Base-by-base conservation (phyloP, 192 early-diverging fungal species). In the Coemansia sp. region DNA sequence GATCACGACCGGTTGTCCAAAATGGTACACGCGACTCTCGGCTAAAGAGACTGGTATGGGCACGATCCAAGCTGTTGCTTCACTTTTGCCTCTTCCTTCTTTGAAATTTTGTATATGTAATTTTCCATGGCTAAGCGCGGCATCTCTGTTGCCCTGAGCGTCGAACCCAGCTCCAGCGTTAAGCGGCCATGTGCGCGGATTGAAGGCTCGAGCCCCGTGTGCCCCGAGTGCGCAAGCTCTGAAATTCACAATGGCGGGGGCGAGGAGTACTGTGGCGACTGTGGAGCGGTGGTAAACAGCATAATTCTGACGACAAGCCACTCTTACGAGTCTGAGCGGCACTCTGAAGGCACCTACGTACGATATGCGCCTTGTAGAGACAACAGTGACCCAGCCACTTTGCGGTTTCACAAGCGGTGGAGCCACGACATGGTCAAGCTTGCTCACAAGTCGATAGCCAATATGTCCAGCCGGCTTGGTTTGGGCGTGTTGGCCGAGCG, bases 181-280 rank as follows among this genome's bases (percentile, higher is more conserved):
- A 59, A 35, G 34, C 58, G 34, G 35, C 35, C 58, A 18, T 38
- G 58, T 14, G 37, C 35, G 28, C 58, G 8, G 36, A 16, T 35
- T 23, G 58, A 20, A 35, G 18, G 9, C 13, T 11, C 58, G 10
- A 59, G 20, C 21, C 9, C 58, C 10, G 0, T 23, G 16, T 61
- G 59, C 13, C 25, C 37, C 59, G 59, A 61, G 25, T 61, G 59
- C 16, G 59, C 39, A 43, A 31, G 18, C 9, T 52, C 26, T 1
- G 38, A 57, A 3, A 45, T 55, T 6, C 52, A 55, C 52, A 55
- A 9, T n/a, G 26, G 52, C 14, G 52, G 28, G 6, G 53, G 76
- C 43, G 69, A 77, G 6, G 62, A 59, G 55, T 77, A 77, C 59
- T 77, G 75, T 34, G 65, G 69, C 16, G 52, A 67, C 21, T 77